Evolutionary conservation across 768 basidiomycete genomes (phyloP).

Genomic region (Crucibulum laeve): DNA sequence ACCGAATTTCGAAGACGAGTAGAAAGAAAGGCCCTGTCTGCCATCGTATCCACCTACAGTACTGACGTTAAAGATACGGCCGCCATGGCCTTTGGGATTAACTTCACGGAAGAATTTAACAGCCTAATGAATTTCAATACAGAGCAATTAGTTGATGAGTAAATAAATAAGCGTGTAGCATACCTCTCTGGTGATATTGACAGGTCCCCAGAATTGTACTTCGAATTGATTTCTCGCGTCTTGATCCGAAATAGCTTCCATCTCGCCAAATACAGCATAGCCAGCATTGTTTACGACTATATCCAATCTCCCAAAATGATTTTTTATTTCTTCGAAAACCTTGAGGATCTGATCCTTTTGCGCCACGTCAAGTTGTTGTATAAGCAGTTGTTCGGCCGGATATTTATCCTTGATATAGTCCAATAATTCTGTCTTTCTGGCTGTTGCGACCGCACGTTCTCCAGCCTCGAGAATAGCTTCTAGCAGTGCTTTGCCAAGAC

Average conservation of each 20-base stretch:
- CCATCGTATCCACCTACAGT: conserved; percentile 18
- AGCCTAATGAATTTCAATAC: too few species aligned
- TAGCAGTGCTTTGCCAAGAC: conserved; percentile 24
- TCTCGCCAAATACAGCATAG: conserved; percentile 25
- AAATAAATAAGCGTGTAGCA: too few species aligned
- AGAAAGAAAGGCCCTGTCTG: conserved; percentile 10
- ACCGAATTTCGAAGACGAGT: conserved; percentile 16
- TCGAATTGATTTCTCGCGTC: conserved; percentile 32
- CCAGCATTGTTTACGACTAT: conserved; percentile 46
- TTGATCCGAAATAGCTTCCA: conserved; percentile 27
- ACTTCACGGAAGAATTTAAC: conserved; percentile 27
- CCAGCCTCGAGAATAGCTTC: conserved; percentile 22
- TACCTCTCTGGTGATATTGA: conserved; percentile 32
- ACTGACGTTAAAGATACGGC: conserved; percentile 29
- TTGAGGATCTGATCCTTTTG: conserved; percentile 21
- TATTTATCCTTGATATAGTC: conserved; percentile 14
- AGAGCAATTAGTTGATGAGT: too few species aligned
- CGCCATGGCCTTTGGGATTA: conserved; percentile 26
- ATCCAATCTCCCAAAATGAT: conserved; percentile 36
- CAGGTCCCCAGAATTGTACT: conserved; percentile 41
- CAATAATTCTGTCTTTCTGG: conserved; percentile 18
- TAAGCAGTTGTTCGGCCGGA: conserved; percentile 19
- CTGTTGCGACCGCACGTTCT: conserved; percentile 26
- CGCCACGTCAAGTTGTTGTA: conserved; percentile 23
- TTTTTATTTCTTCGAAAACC: conserved; percentile 26